Evolutionary conservation across 345 rosid species (phyloP).

Genomic region (Lepidium didymum): DNA sequence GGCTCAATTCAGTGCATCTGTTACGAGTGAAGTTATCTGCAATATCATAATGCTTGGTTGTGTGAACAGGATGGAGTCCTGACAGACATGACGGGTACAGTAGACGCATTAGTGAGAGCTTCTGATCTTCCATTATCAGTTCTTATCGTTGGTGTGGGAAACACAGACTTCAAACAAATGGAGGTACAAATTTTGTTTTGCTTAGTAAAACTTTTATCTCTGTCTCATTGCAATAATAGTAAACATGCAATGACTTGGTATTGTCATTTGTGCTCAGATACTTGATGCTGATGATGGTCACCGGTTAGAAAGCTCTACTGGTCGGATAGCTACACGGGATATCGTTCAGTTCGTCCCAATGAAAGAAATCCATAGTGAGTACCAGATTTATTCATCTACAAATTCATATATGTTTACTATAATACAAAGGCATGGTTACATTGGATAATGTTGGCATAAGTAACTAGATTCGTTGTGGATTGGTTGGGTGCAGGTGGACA

Average conservation of each 20-base stretch:
- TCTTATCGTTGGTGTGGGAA: constrained; percentile 83
- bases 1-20: neutral
- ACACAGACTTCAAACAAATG: constrained; percentile 78
- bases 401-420: neutral
- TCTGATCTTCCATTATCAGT: constrained; percentile 91
- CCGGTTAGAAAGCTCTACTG: constrained; percentile 68
- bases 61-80: constrained; percentile 74
- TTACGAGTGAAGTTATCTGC: neutral
- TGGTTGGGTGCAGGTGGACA: constrained; percentile 44
- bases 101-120: constrained; percentile 72
- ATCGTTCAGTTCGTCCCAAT: constrained; percentile 84
- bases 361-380: constrained; percentile 72
- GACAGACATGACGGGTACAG: constrained; percentile 68
- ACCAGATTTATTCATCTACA: neutral
- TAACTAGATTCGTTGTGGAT: neutral
- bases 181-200: constrained; percentile 43
- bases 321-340: constrained; percentile 74
- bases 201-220: neutral
- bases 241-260: neutral
- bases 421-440: neutral
- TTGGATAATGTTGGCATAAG: neutral
- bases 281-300: constrained; percentile 80
- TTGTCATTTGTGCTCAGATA: constrained; percentile 29
- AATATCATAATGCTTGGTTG: neutral
- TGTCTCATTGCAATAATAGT: neutral